Evolutionary conservation across 1,284 basidiomycete genomes (phyloP).

Genomic region (Coniophora puteana): DNA sequence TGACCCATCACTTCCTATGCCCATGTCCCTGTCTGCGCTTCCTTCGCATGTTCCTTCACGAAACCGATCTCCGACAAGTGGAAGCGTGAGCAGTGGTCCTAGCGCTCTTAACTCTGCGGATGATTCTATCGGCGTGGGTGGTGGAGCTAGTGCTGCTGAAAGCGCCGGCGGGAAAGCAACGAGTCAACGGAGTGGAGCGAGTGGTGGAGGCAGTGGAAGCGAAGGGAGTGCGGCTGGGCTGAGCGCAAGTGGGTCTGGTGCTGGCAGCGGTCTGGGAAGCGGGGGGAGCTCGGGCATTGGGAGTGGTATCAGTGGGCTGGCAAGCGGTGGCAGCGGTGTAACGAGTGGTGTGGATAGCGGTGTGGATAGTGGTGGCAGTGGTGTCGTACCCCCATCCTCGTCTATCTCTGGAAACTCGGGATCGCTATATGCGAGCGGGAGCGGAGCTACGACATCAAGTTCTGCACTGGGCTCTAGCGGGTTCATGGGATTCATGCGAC

Average conservation of each 20-base stretch:
- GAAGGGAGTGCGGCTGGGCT: background rate
- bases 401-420: conserved; percentile 11
- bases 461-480: conserved; percentile 1
- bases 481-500: conserved; percentile 16
- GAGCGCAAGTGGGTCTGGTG: no score
- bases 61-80: conserved; percentile 19
- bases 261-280: no score
- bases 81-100: conserved; percentile 22
- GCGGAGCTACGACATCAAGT: conserved; percentile 21
- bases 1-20: background rate
- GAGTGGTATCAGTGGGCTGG: conserved; percentile 1
- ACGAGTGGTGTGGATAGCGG: conserved; percentile 7
- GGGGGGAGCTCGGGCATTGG: no score
- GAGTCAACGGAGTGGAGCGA: conserved; percentile 8
- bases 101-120: conserved; percentile 23
- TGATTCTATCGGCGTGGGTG: conserved; percentile 16
- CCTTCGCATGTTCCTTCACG: conserved; percentile 10
- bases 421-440: conserved; percentile 14
- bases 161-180: background rate
- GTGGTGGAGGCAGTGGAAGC: conserved; percentile 8
- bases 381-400: conserved; percentile 10
- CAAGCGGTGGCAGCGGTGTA: conserved; percentile 1
- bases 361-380: conserved; percentile 7
- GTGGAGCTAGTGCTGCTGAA: background rate
- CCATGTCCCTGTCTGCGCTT: conserved; percentile 2